Conservation (phyloP, 2,329 filamentous ascomycete genomes). For the Trichoderma polysporum region DNA sequence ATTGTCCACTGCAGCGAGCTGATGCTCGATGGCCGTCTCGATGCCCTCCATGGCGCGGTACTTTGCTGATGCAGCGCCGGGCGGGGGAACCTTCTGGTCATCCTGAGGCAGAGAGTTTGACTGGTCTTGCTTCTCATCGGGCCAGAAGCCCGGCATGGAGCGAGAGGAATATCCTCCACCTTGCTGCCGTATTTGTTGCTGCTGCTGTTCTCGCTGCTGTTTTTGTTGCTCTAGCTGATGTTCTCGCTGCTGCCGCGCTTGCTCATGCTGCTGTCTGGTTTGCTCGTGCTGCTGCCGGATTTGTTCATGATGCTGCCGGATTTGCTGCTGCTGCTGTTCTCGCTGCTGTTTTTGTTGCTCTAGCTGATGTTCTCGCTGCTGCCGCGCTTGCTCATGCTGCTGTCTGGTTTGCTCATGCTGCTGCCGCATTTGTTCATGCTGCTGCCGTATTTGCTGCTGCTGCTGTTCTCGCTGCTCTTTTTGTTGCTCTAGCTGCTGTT, state of each 20-base stretch:
- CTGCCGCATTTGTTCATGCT: background rate
- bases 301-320: background rate
- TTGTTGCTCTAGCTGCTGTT: background rate
- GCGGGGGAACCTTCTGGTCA: conserved; percentile 21
- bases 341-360: background rate
- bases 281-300: background rate
- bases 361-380: background rate
- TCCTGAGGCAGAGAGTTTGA: conserved; percentile 4
- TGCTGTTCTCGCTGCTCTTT: background rate
- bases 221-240: background rate
- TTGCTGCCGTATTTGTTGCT: background rate
- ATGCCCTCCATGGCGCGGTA: conserved; percentile 39
- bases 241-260: background rate
- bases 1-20: conserved; percentile 30
- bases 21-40: conserved; percentile 35
- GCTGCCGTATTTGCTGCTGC: background rate
- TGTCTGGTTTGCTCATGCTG: background rate
- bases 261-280: background rate
- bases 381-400: background rate
- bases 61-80: conserved; percentile 35
- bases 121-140: conserved; percentile 30
- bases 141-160: conserved; percentile 37
- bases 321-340: background rate
- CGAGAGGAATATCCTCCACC: background rate
- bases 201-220: background rate